A percentile compares a stretch with the other conserved stretches of the same genome.
phyloP scores from a whole-genome alignment of 1,284 basidiomycete species.

The Entoloma clypeatum region DNA sequence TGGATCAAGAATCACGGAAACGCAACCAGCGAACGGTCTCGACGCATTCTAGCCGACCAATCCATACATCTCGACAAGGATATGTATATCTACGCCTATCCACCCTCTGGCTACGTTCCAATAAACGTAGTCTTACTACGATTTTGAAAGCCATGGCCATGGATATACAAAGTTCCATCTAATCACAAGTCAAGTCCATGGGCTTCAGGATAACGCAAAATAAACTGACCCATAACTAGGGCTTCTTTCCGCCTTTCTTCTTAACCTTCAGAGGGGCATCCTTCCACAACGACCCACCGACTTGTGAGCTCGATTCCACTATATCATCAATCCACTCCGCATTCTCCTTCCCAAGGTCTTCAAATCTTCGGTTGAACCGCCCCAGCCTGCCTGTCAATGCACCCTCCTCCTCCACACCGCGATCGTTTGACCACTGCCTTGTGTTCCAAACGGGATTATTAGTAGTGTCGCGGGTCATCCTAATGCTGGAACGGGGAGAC shows the following conservation, averaged over 20 bases:
- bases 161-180: no score
- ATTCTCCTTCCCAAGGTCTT: conserved; percentile 46
- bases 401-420: conserved; percentile 63
- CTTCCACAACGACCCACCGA: conserved; percentile 16
- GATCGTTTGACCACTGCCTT: conserved; percentile 55
- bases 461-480: conserved; percentile 78
- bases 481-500: conserved; percentile 71
- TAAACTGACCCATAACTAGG: conserved; percentile 5
- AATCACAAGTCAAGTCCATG: no score
- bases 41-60: no score
- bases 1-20: no score
- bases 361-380: conserved; percentile 76
- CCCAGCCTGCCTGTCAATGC: conserved; percentile 74
- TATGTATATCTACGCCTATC: no score
- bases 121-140: no score
- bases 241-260: conserved; percentile 13
- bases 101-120: no score
- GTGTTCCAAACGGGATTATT: conserved; percentile 83
- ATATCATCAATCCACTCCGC: conserved; percentile 45
- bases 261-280: conserved; percentile 16
- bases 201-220: no score
- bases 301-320: conserved; percentile 20
- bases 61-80: no score
- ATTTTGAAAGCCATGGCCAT: no score
- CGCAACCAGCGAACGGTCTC: no score